Evolutionary conservation across 2,329 filamentous ascomycete genomes (phyloP).

Genomic region (Fusarium humuli): DNA sequence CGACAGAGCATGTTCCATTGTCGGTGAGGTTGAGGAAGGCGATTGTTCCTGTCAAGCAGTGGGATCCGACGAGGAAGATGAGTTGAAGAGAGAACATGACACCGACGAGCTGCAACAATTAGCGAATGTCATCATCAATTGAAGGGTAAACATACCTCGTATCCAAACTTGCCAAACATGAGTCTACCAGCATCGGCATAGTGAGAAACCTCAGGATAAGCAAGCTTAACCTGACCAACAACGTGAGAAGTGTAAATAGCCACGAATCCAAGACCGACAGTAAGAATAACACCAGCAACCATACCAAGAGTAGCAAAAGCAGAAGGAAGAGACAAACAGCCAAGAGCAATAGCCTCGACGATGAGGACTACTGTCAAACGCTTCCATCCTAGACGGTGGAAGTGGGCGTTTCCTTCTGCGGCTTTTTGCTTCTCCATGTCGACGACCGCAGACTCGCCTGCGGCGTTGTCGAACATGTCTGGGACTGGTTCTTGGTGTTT

Average conservation of each 20-base stretch:
- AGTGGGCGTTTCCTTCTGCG: slow-evolving; percentile 60
- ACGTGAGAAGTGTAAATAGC: slow-evolving; percentile 62
- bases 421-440: slow-evolving; percentile 62
- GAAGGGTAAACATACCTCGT: slow-evolving; percentile 55
- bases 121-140: neutral
- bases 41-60: slow-evolving; percentile 76
- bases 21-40: slow-evolving; percentile 74
- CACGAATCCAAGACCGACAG: slow-evolving; percentile 57
- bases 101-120: slow-evolving; percentile 60
- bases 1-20: slow-evolving; percentile 61
- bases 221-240: slow-evolving; percentile 62
- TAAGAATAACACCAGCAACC: slow-evolving; percentile 60
- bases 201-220: slow-evolving; percentile 68
- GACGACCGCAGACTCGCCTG: slow-evolving; percentile 55
- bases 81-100: slow-evolving; percentile 72
- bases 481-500: slow-evolving; percentile 26
- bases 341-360: slow-evolving; percentile 68
- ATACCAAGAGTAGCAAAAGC: slow-evolving; percentile 67
- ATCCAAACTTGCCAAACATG: slow-evolving; percentile 69
- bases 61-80: slow-evolving; percentile 77
- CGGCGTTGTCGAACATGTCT: slow-evolving; percentile 46
- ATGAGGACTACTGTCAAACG: slow-evolving; percentile 66
- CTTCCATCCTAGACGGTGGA: slow-evolving; percentile 67
- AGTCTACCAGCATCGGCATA: slow-evolving; percentile 76
- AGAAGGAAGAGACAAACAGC: slow-evolving; percentile 62